Evolutionary conservation across 2,329 filamentous ascomycete species (phyloP), one percentile per base, ranked within the genome.

Genomic region (Biscogniauxia sp.): DNA sequence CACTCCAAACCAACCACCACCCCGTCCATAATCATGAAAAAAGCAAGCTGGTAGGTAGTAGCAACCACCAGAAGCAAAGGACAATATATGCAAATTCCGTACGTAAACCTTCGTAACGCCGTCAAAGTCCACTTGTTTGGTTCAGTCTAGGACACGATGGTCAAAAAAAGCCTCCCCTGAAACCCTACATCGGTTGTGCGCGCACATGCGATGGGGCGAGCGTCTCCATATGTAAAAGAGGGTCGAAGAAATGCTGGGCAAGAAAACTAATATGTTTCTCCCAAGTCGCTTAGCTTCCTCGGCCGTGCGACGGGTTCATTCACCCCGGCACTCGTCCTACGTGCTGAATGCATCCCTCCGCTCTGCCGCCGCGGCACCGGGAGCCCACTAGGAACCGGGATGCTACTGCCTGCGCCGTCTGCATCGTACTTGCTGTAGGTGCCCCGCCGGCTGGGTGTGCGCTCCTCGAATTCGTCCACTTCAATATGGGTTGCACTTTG

Each of bases 401-500:
- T 82, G 50, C 74, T 74, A 55, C 72, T 78, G 11, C 69, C 67
- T 19, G 67, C 71, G 20, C 70, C 73, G 11, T 82, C 80, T 23
- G 74, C 62, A 53, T 84, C 82, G 32, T 77, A 74, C 62, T 79
- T 80, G 51, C 79, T 81, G 64, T 81, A 85, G 2, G 80, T 84
- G 6, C 82, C 81, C 20, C 82, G 77, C 53, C 84, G 79, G 69
- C 82, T 86, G 1, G 84, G 82, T n/a, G 82, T 85, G 26, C 79
- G 77, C 28, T 79, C 78, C 59, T 81, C 78, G 32, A 79, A 79
- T 59, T 85, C 82, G 49, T 83, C 82, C 41, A 80, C 79, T 62
- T 84, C 83, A 55, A 83, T 77, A 56, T 82, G 78, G 65, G 82
- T 84, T 71, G 88, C 79, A 70, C 84, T 88, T 55, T 82, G 76